Conservation (phyloP, 1,139 yeast species). For the Blastobotrys aristatus region DNA sequence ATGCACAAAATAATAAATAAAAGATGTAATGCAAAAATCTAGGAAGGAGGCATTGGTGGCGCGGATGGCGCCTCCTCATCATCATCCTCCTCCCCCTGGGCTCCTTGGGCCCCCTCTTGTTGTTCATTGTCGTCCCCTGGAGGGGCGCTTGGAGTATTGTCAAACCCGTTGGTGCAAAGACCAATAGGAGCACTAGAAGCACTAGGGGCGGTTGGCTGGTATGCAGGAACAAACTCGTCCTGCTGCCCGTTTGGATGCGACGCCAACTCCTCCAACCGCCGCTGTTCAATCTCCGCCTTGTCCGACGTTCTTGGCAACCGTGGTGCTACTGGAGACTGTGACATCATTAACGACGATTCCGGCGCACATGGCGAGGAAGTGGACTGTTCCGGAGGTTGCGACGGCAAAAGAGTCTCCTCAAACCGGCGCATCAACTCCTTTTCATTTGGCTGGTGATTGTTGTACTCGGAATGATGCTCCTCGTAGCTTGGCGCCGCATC, state of each 20-base stretch:
- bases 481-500: slow-evolving; percentile 6
- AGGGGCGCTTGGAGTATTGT: slow-evolving; percentile 12
- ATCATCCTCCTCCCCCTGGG: no score
- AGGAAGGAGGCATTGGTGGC: neutral
- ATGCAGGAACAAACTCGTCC: slow-evolving; percentile 25
- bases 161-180: neutral
- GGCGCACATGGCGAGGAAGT: slow-evolving; percentile 3
- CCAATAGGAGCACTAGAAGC: neutral
- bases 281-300: slow-evolving; percentile 30
- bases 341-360: neutral
- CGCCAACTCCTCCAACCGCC: slow-evolving; percentile 22
- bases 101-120: no score
- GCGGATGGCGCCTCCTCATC: slow-evolving; percentile 4
- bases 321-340: neutral
- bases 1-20: neutral
- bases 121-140: neutral
- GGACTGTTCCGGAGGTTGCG: slow-evolving; percentile 43
- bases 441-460: slow-evolving; percentile 32
- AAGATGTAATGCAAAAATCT: neutral
- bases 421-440: slow-evolving; percentile 50
- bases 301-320: slow-evolving; percentile 15
- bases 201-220: slow-evolving; percentile 16
- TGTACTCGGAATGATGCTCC: neutral
- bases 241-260: slow-evolving; percentile 22
- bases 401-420: slow-evolving; percentile 57